Conservation (phyloP, 129 eudicot genomes). For the Artemisia tridentata region DNA sequence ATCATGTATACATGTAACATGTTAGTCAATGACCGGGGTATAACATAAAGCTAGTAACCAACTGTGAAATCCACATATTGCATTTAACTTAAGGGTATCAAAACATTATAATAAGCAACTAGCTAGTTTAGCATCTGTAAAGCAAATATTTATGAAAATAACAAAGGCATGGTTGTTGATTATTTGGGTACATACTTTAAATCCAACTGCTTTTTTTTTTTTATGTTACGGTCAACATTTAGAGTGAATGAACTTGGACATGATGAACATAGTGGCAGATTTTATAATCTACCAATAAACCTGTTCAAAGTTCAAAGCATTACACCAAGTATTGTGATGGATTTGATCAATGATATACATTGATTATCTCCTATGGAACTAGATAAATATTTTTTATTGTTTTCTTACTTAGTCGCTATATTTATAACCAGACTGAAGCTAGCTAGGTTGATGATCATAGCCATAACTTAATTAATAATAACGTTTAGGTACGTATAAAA, state of each 20-base stretch:
- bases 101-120: not conserved
- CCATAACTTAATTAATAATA: too few species aligned
- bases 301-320: not conserved
- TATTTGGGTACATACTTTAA: constrained; percentile 3
- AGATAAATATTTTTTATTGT: too few species aligned
- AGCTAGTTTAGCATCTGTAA: not conserved
- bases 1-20: too few species aligned
- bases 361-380: constrained; percentile 2
- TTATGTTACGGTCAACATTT: constrained; percentile 8
- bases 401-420: too few species aligned
- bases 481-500: too few species aligned
- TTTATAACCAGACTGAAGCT: too few species aligned
- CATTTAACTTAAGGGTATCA: too few species aligned
- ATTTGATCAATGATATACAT: constrained; percentile 14
- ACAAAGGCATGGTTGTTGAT: not conserved
- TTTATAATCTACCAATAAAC: constrained; percentile 12
- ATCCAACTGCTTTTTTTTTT: constrained; percentile 27
- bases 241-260: constrained; percentile 31
- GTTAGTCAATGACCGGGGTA: too few species aligned
- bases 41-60: too few species aligned
- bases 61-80: too few species aligned
- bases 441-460: too few species aligned
- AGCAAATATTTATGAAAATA: constrained; percentile 2
- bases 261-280: constrained; percentile 15
- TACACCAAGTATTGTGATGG: not conserved